Conservation (phyloP, 1,139 yeast genomes). For the Magnusiomyces starmeri region DNA sequence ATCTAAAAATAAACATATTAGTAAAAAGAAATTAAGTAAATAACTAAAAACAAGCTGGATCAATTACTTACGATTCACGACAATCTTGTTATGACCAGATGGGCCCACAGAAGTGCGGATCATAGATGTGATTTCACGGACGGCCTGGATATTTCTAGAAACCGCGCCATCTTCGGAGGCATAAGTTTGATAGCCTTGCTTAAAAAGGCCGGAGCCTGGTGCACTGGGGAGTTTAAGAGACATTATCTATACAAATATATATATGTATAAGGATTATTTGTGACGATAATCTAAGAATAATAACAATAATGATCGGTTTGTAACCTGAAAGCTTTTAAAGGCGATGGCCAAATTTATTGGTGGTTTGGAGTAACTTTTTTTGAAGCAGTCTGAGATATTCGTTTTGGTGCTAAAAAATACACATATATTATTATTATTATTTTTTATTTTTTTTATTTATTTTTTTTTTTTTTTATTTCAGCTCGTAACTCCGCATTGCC, state of each 20-base stretch:
- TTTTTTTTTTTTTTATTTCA: no score
- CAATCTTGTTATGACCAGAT: conserved; percentile 91
- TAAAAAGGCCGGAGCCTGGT: conserved; percentile 88
- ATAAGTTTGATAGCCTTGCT: conserved; percentile 90
- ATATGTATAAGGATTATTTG: not conserved
- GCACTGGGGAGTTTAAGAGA: conserved; percentile 87
- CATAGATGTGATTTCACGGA: conserved; percentile 85
- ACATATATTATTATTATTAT: no score
- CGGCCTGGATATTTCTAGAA: conserved; percentile 84
- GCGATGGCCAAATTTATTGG: not conserved
- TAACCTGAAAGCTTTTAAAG: no score
- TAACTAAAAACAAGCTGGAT: conserved; percentile 13
- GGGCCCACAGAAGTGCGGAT: conserved; percentile 96
- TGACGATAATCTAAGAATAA: no score
- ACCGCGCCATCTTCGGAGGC: conserved; percentile 93
- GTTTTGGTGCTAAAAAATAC: no score
- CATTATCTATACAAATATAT: conserved; percentile 40
- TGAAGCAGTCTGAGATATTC: no score
- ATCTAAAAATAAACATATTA: no score
- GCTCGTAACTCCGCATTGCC: no score
- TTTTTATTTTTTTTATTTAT: no score
- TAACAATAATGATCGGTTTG: no score
- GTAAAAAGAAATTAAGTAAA: not conserved
- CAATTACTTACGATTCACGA: conserved; percentile 53
- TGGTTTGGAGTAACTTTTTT: not conserved